Evolutionary conservation across 805 yeast species (phyloP).

Genomic region (Ogataea siamensis): DNA sequence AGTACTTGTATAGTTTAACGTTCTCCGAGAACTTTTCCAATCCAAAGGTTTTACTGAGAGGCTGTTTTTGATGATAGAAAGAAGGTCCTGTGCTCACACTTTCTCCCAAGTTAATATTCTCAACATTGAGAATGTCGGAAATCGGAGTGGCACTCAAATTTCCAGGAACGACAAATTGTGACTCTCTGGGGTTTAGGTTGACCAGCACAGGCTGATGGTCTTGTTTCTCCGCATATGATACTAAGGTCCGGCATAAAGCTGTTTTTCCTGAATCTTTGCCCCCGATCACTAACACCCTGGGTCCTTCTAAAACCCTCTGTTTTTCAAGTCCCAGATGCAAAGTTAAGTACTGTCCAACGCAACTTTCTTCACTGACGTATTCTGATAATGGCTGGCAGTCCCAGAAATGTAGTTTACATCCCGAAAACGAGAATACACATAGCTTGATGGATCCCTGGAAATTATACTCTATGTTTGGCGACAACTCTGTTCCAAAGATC

Average conservation of each 20-base stretch:
- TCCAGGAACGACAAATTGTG: constrained; percentile 66
- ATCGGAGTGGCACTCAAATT: constrained; percentile 80
- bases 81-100: constrained; percentile 75
- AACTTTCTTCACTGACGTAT: constrained; percentile 69
- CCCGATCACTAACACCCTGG: constrained; percentile 74
- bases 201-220: constrained; percentile 67
- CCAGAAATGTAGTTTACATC: constrained; percentile 58
- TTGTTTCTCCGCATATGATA: constrained; percentile 74
- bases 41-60: constrained; percentile 81
- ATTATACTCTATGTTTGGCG: constrained; percentile 60
- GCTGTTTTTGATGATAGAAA: constrained; percentile 80
- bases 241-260: constrained; percentile 61
- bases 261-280: constrained; percentile 76
- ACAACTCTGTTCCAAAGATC: constrained; percentile 89
- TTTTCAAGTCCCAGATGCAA: constrained; percentile 76
- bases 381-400: constrained; percentile 45
- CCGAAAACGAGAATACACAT: constrained; percentile 60
- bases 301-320: constrained; percentile 37
- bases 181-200: constrained; percentile 69
- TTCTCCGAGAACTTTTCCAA: constrained; percentile 59
- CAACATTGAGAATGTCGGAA: constrained; percentile 76
- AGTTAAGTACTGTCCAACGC: constrained; percentile 61
- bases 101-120: constrained; percentile 70
- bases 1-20: constrained; percentile 50
- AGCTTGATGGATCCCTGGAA: constrained; percentile 53